A percentile compares a stretch with the other conserved stretches of the same genome.
Conservation (phyloP, 2,329 filamentous ascomycete genomes). For the Aurifilum marmelostoma region DNA sequence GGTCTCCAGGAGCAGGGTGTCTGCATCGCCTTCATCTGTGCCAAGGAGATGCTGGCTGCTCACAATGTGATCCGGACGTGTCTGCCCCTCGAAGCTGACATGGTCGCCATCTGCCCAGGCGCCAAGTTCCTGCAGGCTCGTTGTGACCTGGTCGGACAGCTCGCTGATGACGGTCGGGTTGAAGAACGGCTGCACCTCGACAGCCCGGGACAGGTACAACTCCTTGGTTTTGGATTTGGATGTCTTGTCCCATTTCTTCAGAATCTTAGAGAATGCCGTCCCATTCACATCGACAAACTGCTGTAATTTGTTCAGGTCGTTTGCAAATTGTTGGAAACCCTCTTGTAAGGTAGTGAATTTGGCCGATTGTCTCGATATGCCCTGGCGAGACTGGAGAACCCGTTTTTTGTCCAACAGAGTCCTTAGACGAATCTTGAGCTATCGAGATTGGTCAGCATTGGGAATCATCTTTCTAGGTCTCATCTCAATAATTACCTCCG, state of each 20-base stretch:
- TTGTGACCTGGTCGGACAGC: conserved; percentile 94
- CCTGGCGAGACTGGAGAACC: conserved; percentile 80
- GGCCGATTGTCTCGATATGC: conserved; percentile 82
- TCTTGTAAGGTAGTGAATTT: conserved; percentile 95
- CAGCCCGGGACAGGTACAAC: conserved; percentile 90
- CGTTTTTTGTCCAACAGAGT: conserved; percentile 95
- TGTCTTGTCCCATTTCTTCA: conserved; percentile 99
- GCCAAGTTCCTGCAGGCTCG: conserved; percentile 90
- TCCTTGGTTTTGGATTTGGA: conserved; percentile 99
- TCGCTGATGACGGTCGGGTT: conserved; percentile 97
- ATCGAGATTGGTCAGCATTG: conserved; percentile 16
- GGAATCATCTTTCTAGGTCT: neutral
- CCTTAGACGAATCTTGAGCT: conserved; percentile 92
- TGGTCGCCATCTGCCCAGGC: conserved; percentile 97
- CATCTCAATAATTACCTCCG: conserved; percentile 86
- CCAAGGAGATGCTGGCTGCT: conserved; percentile 68
- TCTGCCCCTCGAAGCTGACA: conserved; percentile 71
- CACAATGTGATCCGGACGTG: conserved; percentile 60
- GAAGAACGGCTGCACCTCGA: conserved; percentile 98
- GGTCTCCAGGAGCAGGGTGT: conserved; percentile 85
- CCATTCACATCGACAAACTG: conserved; percentile 99
- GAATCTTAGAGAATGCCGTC: conserved; percentile 95
- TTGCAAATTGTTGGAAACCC: conserved; percentile 95
- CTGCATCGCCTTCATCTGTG: conserved; percentile 86
- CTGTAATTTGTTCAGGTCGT: conserved; percentile 94